Base-by-base conservation (phyloP, 352 stramenopile species). In the Globisporangium nunn region DNA sequence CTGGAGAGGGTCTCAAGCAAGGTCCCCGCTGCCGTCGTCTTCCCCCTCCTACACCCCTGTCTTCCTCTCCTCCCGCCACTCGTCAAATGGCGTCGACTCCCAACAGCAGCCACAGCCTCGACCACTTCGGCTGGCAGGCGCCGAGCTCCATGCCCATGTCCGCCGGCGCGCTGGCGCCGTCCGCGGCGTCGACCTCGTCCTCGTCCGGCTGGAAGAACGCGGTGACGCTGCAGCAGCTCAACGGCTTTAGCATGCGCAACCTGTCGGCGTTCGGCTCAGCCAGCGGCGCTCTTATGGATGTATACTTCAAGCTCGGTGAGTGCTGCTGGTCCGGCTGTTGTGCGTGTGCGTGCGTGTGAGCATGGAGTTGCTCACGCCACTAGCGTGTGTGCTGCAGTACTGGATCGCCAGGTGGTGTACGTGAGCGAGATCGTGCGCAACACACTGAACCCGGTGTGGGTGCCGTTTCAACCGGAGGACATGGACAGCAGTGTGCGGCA, bases 401-500 rank as follows among this genome's bases (percentile, higher is more conserved):
- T 92, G 44, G 81, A 90, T 50, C 65, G 68, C 17, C 77, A 75
- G 14, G 68, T 85, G 28, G 66, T 89, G 45, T 92, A 92, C 50
- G 72, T 85, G 61, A 92, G 81, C 50, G 81, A 92, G 61, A 70
- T 88, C 41, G 79, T 70, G 55, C 69, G 67, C 40, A 75, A 70
- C 52, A 92, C 81, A 43, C 67, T 92, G 17, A 92, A 92, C 60
- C 81, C 81, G 11, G 79, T 92, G 61, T 92, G 81, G 81, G 73
- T 92, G 60, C 81, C 81, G 8, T 90, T 92, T 58, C 67, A 88
- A 62, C 75, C 71, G 8, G 69, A 84, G 29, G 58, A 74, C 58
- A 64, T 29, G 46, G 66, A 75, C 33, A 63, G 63, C 41, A 53
- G n/a, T 31, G 47, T 86, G 50, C 60, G 56, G 4, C 63, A 66